Conservation (phyloP, 2,329 filamentous ascomycete species). For the Dendrostoma leiphaemia region DNA sequence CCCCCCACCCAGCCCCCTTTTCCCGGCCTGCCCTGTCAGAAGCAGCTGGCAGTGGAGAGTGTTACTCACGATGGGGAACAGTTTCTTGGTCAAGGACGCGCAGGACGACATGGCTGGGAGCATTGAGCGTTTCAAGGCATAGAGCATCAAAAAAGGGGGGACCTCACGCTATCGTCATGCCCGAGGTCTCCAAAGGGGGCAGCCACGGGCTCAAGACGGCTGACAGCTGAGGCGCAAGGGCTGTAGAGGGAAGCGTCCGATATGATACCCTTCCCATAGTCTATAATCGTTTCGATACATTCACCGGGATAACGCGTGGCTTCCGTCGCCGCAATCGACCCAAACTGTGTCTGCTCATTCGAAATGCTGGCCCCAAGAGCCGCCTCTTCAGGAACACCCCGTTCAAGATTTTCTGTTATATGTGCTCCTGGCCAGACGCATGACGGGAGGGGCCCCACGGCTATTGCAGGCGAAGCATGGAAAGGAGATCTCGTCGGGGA, state of each 20-base stretch:
- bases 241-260: not conserved
- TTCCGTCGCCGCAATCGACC: not conserved
- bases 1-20: not conserved
- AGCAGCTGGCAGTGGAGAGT: no score
- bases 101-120: slow-evolving; percentile 72
- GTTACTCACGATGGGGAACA: slow-evolving; percentile 33
- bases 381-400: no score
- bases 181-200: no score
- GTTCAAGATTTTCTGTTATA: no score
- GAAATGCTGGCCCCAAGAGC: no score
- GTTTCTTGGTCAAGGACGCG: slow-evolving; percentile 83
- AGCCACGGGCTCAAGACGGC: not conserved
- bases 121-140: slow-evolving; percentile 67
- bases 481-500: no score
- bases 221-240: not conserved
- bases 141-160: no score
- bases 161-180: no score
- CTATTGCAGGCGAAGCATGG: no score
- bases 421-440: no score
- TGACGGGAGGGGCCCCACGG: no score
- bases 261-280: not conserved
- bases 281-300: not conserved
- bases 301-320: not conserved
- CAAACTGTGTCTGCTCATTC: not conserved
- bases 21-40: not conserved